These are phyloP conservation scores for Saccharomycopsis amapae DNA, from an alignment of 805 yeast species.

Conservation along the genomic window DNA sequence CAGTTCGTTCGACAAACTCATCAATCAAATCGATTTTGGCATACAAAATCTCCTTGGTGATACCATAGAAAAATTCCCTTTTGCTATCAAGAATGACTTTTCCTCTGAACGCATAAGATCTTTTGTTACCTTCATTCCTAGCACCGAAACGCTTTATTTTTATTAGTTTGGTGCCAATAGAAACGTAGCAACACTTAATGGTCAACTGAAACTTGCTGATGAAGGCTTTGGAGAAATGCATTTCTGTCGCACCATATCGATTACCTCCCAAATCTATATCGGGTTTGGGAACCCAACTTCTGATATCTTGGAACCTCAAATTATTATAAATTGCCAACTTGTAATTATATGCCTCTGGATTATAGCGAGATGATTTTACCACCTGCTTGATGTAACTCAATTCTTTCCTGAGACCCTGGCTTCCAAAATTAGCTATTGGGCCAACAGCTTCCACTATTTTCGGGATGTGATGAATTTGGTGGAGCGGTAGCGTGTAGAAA, in stretches of 20 bases:
- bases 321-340: not conserved
- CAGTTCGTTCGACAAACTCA: no score
- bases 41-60: no score
- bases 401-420: not conserved
- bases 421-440: not conserved
- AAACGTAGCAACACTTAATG: not conserved
- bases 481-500: not conserved
- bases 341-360: not conserved
- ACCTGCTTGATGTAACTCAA: not conserved
- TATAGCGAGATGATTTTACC: not conserved
- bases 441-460: not conserved
- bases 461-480: not conserved
- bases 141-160: not conserved
- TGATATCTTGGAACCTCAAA: not conserved
- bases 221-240: not conserved
- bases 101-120: no score
- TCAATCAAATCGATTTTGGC: no score
- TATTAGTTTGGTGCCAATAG: not conserved
- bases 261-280: not conserved
- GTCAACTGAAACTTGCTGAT: not conserved
- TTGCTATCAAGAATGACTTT: no score
- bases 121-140: no score
- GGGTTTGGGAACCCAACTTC: not conserved
- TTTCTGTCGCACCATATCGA: no score
- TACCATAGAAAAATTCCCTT: no score